Conservation (phyloP, 495 filamentous ascomycete genomes). For the Tetracladium setigerum region DNA sequence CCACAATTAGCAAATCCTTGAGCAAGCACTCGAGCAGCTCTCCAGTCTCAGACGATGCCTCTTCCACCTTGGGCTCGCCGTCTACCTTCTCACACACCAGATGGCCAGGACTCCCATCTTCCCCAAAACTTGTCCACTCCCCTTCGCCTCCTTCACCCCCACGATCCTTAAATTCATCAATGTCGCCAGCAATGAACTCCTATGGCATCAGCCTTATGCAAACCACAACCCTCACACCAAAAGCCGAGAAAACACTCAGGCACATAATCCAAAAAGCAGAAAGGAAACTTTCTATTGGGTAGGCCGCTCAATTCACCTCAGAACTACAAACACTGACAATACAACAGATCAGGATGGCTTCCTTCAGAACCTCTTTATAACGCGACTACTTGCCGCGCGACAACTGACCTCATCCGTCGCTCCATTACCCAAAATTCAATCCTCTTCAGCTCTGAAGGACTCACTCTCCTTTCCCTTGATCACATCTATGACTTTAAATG, state of each 20-base stretch:
- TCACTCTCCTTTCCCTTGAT: slow-evolving; percentile 62
- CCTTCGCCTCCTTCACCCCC: slow-evolving; percentile 1
- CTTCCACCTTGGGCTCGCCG: background rate
- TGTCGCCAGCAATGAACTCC: slow-evolving; percentile 4
- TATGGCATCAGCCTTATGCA: slow-evolving; percentile 16
- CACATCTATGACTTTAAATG: slow-evolving; percentile 68
- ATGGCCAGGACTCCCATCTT: slow-evolving; percentile 9
- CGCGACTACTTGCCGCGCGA: slow-evolving; percentile 29
- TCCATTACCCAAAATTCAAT: slow-evolving; percentile 63
- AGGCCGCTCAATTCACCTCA: slow-evolving; percentile 26
- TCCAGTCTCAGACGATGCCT: background rate
- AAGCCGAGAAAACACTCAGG: slow-evolving; percentile 16
- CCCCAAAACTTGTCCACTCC: background rate
- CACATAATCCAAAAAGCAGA: slow-evolving; percentile 15
- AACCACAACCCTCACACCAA: slow-evolving; percentile 5
- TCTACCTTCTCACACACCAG: slow-evolving; percentile 5
- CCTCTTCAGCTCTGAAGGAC: slow-evolving; percentile 60
- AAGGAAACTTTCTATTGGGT: slow-evolving; percentile 20
- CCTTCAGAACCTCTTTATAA: slow-evolving; percentile 22
- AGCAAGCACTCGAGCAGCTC: slow-evolving; percentile 11
- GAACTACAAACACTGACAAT: slow-evolving; percentile 24
- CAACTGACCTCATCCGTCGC: slow-evolving; percentile 49
- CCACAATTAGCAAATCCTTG: background rate
- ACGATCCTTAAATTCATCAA: background rate
- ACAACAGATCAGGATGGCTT: slow-evolving; percentile 35